These are phyloP conservation scores for Canariomyces notabilis DNA, from an alignment of 2,329 filamentous ascomycete genomes.

Conservation along the genomic window DNA sequence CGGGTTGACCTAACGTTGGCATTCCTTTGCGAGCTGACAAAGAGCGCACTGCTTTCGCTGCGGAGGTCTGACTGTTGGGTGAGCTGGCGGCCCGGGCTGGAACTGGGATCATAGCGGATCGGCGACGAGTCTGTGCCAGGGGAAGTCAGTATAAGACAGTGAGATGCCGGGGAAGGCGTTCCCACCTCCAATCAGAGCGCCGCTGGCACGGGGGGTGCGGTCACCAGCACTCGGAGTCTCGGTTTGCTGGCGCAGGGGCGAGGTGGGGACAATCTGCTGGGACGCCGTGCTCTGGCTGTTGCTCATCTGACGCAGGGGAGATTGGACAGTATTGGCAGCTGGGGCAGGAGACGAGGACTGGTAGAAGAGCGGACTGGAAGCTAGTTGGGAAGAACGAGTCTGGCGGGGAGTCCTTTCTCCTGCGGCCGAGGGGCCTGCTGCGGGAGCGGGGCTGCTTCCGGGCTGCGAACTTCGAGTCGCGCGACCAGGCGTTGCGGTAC, in stretches of 20 bases:
- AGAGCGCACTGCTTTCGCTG: conserved; percentile 82
- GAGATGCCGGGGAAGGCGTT: neutral
- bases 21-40: conserved; percentile 62
- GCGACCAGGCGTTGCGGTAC: conserved; percentile 44
- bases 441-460: conserved; percentile 30
- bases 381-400: conserved; percentile 46
- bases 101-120: conserved; percentile 84
- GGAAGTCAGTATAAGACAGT: neutral
- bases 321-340: conserved; percentile 37
- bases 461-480: conserved; percentile 29
- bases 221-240: conserved; percentile 57
- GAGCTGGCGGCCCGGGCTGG: conserved; percentile 66
- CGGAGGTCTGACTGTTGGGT: conserved; percentile 63
- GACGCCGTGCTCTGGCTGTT: conserved; percentile 49
- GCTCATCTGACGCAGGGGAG: conserved; percentile 53
- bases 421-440: conserved; percentile 24
- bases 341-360: conserved; percentile 43
- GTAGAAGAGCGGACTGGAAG: conserved; percentile 79
- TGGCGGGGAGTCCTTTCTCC: conserved; percentile 40
- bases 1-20: conserved; percentile 59
- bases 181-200: conserved; percentile 58
- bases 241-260: conserved; percentile 55
- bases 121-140: conserved; percentile 73
- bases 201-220: conserved; percentile 65
- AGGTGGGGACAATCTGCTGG: conserved; percentile 44